These are phyloP conservation scores for Tricholoma hemisulphureum DNA, from an alignment of 768 basidiomycete genomes.

Conservation along the genomic window DNA sequence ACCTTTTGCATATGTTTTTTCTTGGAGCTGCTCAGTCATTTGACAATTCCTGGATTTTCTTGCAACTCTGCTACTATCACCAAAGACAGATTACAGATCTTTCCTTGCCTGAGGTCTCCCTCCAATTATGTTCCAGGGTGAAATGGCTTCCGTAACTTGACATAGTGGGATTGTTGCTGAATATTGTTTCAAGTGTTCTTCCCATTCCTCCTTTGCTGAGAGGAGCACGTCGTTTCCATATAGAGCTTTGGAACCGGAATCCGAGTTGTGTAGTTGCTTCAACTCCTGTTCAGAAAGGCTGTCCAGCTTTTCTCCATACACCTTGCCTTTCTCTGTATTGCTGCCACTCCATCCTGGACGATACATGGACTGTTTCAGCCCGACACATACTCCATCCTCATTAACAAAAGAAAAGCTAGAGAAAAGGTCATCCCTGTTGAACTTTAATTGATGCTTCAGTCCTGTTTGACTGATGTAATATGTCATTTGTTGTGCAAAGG, in stretches of 20 bases:
- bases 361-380: background rate
- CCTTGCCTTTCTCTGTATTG: background rate
- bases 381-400: background rate
- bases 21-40: background rate
- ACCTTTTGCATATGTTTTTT: background rate
- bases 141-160: background rate
- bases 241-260: background rate
- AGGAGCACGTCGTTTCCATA: background rate
- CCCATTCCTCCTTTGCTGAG: background rate
- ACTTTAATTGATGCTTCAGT: background rate
- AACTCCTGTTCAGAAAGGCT: background rate
- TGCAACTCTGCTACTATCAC: no score
- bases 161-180: background rate
- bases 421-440: background rate
- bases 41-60: background rate
- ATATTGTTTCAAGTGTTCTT: background rate
- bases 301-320: background rate
- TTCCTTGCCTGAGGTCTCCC: background rate
- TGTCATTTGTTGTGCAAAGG: background rate
- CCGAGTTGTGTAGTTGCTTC: background rate
- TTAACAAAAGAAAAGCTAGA: background rate
- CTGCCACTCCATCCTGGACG: background rate
- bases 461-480: background rate
- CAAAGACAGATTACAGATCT: no score
- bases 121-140: background rate